Evolutionary conservation across 352 stramenopile genomes (phyloP).

Genomic region (Pythium insidiosum): DNA sequence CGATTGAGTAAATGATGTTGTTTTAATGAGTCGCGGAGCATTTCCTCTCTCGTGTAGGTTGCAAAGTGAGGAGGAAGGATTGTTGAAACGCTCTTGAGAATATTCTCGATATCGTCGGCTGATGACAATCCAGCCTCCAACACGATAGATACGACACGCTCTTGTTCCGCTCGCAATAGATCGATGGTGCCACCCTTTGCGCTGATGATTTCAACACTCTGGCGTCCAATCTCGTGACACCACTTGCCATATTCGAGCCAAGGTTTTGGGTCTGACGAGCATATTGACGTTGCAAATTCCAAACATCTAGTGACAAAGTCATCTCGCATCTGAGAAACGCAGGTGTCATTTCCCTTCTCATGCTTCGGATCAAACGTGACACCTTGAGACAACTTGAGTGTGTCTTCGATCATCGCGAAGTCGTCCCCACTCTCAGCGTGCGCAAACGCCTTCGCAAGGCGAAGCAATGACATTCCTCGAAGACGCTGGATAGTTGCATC

Average conservation of each 20-base stretch:
- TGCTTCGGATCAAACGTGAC: no score
- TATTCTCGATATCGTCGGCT: no score
- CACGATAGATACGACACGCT: slow-evolving; percentile 26
- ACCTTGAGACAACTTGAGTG: no score
- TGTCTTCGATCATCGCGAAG: slow-evolving; percentile 10
- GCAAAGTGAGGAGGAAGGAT: no score
- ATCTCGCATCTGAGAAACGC: slow-evolving; percentile 10
- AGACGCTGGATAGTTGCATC: no score
- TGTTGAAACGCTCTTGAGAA: no score
- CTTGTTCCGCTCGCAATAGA: slow-evolving; percentile 33
- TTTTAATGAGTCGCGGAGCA: no score
- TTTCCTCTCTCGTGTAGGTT: no score
- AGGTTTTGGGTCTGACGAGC: slow-evolving; percentile 25
- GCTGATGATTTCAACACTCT: slow-evolving; percentile 28
- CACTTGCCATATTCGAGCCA: slow-evolving; percentile 69
- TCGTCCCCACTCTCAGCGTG: slow-evolving; percentile 11
- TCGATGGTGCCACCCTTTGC: slow-evolving; percentile 44
- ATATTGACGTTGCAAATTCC: slow-evolving; percentile 22
- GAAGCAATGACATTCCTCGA: no score
- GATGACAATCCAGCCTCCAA: slow-evolving; percentile 45
- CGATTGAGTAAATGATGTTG: no score
- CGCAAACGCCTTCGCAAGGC: slow-evolving; percentile 55
- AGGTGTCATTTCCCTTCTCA: not conserved
- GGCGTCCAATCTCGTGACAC: slow-evolving; percentile 50
- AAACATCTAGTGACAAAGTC: slow-evolving; percentile 14